Base-by-base conservation (phyloP, 352 stramenopile genomes). In the Pythium brachiatum region DNA sequence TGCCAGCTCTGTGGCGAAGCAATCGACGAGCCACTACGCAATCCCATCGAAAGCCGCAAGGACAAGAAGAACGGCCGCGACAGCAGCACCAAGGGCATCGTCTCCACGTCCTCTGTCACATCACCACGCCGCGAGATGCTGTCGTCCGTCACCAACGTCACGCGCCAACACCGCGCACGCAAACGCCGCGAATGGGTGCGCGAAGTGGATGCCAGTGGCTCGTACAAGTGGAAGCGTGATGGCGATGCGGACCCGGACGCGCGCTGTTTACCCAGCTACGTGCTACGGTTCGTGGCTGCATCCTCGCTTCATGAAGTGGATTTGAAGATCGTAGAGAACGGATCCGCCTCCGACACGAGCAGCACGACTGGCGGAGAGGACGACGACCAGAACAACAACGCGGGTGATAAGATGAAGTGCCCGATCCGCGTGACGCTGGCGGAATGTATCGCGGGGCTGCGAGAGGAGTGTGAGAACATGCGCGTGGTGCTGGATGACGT, bases 1-100 rank as follows among this genome's bases (percentile, higher is more conserved):
- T 81, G 73, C 55, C 68, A 55, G 50, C 60, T 81, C 18, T 81
- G 73, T 53, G 70, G 73, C 38, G 69, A 75, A 36, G 43, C 52
- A 3, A 59, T 70, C 18, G 52, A 39, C 27, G 36, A 57, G n/a
- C 51, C 48, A 13, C 32, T 65, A 27, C 55, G 50, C 48, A 56
- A 54, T 18, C 32, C 54, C 16, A 52, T 65, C 11, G 51, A 70
- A 25, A 66, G 53, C 57, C 46, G 60, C 16, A 62, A 69, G 23
- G 50, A 64, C 39, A 69, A 64, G 39, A 64, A 64, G 32, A 36
- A 15, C 18, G 31, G 31, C 9, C 38, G 56, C n/a, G 47, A 53
- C 21, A 62, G 55, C 59, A 58, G 39, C 38, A 47, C 34, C 6
- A 53, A 32, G 18, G 43, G 39, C 32, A 16, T 38, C 6, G 21